Evolutionary conservation across 345 rosid genomes (phyloP).

Genomic region (Heritiera littoralis): DNA sequence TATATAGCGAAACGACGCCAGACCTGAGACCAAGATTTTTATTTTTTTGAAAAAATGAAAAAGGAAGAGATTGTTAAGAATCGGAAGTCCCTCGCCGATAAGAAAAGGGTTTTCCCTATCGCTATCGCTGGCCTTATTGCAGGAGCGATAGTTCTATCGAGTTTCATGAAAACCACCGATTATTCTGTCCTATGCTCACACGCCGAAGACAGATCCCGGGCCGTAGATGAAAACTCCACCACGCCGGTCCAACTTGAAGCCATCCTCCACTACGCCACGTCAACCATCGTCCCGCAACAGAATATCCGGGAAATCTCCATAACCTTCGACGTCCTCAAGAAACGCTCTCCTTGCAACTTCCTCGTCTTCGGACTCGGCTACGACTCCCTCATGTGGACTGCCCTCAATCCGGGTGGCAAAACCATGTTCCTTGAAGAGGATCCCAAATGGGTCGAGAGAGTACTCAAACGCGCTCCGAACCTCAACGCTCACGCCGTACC

Average conservation of each 20-base stretch:
- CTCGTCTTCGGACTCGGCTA: slow-evolving; percentile 75
- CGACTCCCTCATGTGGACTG: slow-evolving; percentile 77
- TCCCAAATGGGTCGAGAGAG: slow-evolving; percentile 56
- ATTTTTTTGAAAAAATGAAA: not conserved
- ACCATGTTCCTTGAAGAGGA: slow-evolving; percentile 81
- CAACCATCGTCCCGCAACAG: slow-evolving; percentile 59
- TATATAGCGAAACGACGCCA: not conserved
- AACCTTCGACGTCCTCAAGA: slow-evolving; percentile 52
- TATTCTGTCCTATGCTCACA: slow-evolving; percentile 15
- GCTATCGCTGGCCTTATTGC: slow-evolving; percentile 47
- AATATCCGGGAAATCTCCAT: slow-evolving; percentile 51
- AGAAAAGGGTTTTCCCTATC: slow-evolving; percentile 35
- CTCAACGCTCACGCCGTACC: slow-evolving; percentile 61
- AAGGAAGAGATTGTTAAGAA: slow-evolving; percentile 26
- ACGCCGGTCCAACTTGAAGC: slow-evolving; percentile 63
- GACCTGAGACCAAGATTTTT: not conserved
- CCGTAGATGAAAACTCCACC: slow-evolving; percentile 36
- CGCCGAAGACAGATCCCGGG: slow-evolving; percentile 27
- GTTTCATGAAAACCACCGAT: not conserved
- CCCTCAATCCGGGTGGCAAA: slow-evolving; percentile 67
- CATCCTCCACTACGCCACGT: slow-evolving; percentile 75
- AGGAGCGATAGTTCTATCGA: slow-evolving; percentile 46
- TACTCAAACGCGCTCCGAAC: slow-evolving; percentile 46
- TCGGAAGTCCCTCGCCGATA: slow-evolving; percentile 27
- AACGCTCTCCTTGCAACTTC: slow-evolving; percentile 58